Evolutionary conservation across 2,329 filamentous ascomycete species (phyloP).

Genomic region (Pseudogymnoascus destructans): DNA sequence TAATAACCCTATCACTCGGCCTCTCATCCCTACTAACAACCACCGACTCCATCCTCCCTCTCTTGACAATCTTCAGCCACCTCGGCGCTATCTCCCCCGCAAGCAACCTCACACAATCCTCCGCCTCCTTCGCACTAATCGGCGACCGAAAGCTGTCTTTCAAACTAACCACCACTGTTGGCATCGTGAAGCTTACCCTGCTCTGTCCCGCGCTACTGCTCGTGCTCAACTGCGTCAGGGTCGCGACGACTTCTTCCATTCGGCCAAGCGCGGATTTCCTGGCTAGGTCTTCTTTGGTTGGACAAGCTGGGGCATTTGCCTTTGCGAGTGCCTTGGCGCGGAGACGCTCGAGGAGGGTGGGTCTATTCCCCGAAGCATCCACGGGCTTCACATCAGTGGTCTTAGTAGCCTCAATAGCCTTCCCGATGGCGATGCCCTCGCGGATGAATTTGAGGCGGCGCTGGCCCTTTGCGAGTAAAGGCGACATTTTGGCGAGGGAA

Average conservation of each 20-base stretch:
- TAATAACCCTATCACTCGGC: conserved; percentile 19
- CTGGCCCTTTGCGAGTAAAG: conserved; percentile 52
- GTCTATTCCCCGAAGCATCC: conserved; percentile 31
- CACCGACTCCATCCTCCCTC: conserved; percentile 33
- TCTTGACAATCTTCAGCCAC: conserved; percentile 36
- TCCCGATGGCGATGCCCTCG: conserved; percentile 37
- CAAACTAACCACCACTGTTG: conserved; percentile 48
- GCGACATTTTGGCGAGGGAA: conserved; percentile 39
- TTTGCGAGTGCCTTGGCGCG: conserved; percentile 53
- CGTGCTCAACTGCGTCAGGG: conserved; percentile 52
- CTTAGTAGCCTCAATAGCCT: conserved; percentile 21
- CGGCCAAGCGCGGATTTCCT: conserved; percentile 54
- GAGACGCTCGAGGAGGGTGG: conserved; percentile 63
- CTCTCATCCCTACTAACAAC: conserved; percentile 30
- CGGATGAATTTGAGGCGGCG: conserved; percentile 57
- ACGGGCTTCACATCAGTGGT: conserved; percentile 15
- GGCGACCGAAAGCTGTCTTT: conserved; percentile 46
- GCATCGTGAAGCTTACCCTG: conserved; percentile 52
- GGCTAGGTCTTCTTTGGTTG: conserved; percentile 41
- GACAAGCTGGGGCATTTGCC: conserved; percentile 31
- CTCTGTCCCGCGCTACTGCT: conserved; percentile 37
- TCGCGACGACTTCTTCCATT: conserved; percentile 52
- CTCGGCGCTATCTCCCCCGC: conserved; percentile 33
- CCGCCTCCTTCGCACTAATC: conserved; percentile 35
- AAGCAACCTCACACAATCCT: conserved; percentile 34